Evolutionary conservation across 2,329 filamentous ascomycete species (phyloP).

Genomic region (Monosporascus sp.): DNA sequence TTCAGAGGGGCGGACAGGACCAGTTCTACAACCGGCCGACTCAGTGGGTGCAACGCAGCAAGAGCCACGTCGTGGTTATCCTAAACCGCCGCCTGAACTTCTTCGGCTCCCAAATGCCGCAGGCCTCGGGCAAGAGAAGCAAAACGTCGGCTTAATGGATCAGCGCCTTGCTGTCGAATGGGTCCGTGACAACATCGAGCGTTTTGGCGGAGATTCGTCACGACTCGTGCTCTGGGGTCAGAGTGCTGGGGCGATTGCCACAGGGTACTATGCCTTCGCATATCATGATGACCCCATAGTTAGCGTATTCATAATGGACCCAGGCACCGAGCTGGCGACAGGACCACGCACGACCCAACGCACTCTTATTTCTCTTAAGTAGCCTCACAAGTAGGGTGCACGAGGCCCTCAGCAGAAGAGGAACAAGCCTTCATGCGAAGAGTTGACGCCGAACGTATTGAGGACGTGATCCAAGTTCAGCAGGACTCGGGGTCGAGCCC

Average conservation of each 20-base stretch:
- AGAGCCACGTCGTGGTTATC: slow-evolving; percentile 30
- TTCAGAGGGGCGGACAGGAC: slow-evolving; percentile 32
- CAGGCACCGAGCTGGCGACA: slow-evolving; percentile 31
- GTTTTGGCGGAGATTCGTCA: slow-evolving; percentile 41
- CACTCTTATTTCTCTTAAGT: slow-evolving; percentile 32
- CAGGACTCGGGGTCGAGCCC: neutral
- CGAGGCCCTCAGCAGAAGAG: slow-evolving; percentile 15
- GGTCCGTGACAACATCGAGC: slow-evolving; percentile 41
- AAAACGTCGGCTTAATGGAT: slow-evolving; percentile 45
- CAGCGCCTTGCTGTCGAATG: slow-evolving; percentile 46
- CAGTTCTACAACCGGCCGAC: slow-evolving; percentile 35
- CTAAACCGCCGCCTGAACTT: slow-evolving; percentile 35
- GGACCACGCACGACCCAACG: slow-evolving; percentile 17
- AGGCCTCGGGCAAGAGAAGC: slow-evolving; percentile 17
- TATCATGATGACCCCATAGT: slow-evolving; percentile 42
- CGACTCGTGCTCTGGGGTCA: slow-evolving; percentile 42
- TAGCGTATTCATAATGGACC: slow-evolving; percentile 34
- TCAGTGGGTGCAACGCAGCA: slow-evolving; percentile 26
- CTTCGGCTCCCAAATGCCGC: slow-evolving; percentile 26
- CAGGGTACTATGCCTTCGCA: slow-evolving; percentile 38
- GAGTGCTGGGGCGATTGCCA: slow-evolving; percentile 37
- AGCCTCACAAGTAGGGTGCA: slow-evolving; percentile 29
- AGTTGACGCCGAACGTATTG: neutral
- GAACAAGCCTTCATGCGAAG: slow-evolving; percentile 32
- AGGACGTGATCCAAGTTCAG: neutral